Percentiles rank a stretch among this genome's conserved stretches.
These are phyloP conservation scores for Gleditsia sinensis DNA, from an alignment of 306 rosid genomes.

Conservation along the genomic window DNA sequence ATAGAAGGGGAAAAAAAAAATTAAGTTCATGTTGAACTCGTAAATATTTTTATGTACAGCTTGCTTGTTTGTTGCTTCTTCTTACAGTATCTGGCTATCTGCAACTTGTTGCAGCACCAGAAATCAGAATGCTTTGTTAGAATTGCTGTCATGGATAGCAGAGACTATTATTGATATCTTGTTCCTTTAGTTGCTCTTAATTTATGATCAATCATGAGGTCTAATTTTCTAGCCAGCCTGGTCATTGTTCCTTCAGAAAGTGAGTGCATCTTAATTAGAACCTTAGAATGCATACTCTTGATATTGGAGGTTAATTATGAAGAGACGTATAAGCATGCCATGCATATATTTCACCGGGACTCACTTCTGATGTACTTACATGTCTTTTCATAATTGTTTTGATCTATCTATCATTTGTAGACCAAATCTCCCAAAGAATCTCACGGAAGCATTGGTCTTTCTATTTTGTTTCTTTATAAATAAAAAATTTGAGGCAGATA, in stretches of 20 bases:
- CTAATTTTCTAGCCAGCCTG: background rate
- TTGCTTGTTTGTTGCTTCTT: constrained; percentile 25
- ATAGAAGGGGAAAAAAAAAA: constrained; percentile 20
- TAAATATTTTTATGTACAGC: constrained; percentile 35
- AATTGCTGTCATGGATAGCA: constrained; percentile 24
- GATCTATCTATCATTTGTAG: no score
- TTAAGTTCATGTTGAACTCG: constrained; percentile 32
- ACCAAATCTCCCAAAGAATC: no score
- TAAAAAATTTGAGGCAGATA: no score
- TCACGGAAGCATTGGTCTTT: no score
- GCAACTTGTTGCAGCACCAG: background rate
- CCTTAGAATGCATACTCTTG: background rate
- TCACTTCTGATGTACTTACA: no score
- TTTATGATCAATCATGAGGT: constrained; percentile 10
- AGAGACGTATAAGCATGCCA: no score
- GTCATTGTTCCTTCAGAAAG: background rate
- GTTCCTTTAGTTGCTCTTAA: background rate
- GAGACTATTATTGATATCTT: constrained; percentile 7
- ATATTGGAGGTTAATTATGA: no score
- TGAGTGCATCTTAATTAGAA: background rate
- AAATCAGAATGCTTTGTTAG: constrained; percentile 5
- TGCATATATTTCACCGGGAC: no score
- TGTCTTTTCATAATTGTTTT: no score
- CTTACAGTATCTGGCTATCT: constrained; percentile 1
- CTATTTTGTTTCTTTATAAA: no score